phyloP scores from a whole-genome alignment of 208 protist species.

The Leptomonas seymouri region DNA sequence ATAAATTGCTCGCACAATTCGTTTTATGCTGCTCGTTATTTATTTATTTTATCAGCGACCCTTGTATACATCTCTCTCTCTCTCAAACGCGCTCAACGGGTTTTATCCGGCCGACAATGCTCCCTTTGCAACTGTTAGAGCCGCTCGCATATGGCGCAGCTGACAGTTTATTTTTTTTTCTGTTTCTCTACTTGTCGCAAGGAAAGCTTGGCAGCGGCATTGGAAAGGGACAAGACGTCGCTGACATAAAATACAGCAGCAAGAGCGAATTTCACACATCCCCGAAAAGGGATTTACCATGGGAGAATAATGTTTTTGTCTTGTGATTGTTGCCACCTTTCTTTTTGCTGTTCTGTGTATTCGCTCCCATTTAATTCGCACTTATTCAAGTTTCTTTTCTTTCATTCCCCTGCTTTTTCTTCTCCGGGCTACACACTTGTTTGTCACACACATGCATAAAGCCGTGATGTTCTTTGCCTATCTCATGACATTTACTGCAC shows the following conservation, averaged over 20 bases:
- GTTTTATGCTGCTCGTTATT: background rate
- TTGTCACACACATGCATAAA: background rate
- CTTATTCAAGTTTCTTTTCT: conserved; percentile 4
- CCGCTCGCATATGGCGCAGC: too few species aligned
- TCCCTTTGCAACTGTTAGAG: too few species aligned
- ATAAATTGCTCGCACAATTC: background rate
- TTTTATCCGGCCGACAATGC: too few species aligned
- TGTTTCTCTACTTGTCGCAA: too few species aligned
- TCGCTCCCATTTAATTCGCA: conserved; percentile 12
- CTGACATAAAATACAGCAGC: too few species aligned
- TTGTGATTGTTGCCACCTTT: conserved; percentile 7
- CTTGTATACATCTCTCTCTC: background rate
- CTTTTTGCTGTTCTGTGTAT: conserved; percentile 14
- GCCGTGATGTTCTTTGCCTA: too few species aligned
- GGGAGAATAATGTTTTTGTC: conserved; percentile 3
- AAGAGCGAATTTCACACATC: too few species aligned
- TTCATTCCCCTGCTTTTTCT: background rate
- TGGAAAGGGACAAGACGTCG: too few species aligned
- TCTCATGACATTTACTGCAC: too few species aligned
- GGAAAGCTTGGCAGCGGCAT: too few species aligned
- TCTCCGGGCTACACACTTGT: background rate
- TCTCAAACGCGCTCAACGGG: background rate
- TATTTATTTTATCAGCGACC: background rate
- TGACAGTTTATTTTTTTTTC: too few species aligned
- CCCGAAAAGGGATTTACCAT: too few species aligned